Evolutionary conservation across 2,329 filamentous ascomycete genomes (phyloP), one percentile per base, ranked within the genome.

Genomic region (Alternaria panax): DNA sequence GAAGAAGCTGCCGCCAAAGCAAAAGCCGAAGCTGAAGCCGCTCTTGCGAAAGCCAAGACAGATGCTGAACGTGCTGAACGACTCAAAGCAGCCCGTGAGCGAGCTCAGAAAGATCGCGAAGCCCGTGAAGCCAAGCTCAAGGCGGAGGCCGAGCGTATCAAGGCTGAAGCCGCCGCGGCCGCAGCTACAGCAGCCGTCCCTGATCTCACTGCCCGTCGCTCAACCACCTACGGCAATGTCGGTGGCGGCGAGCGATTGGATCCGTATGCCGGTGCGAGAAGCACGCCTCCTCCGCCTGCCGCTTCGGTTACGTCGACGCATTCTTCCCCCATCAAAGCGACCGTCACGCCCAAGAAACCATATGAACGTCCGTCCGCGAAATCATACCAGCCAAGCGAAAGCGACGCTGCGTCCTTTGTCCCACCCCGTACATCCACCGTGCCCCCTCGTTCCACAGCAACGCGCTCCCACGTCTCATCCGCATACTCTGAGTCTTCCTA

Each of bases 401-500:
- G 28, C 14, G 65, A 62, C 41, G 54, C 51, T 5, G 16, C 18
- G 2, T 51, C 56, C 3, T 59, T 59, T 16, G 24, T 36, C 8
- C 53, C 50, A 1, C 50, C 57, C 90, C 60, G 30, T 14, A 42
- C 38, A 42, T 53, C 56, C 40, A 48, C 25, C 20, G 53, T 34
- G 11, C 90, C 42, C 20, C 65, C 69, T 40, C 66, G 68, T 7
- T 63, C 62, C 7, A 68, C 65, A 24, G 60, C 68, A 40, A 59
- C 71, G 5, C 70, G 71, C 8, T 76, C 74, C 2, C 71, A 76
- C 43, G 77, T 72, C 50, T 79, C 80, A 9, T 81, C 79, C 0
- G 82, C 90, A 24, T 88, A 89, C 70, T 96, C 93, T 16, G 92
- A 96, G 71, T 91, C 90, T 14, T 96, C 92, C 0, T 97, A 94